Percentiles rank a stretch among this genome's conserved stretches.
Evolutionary conservation across 805 yeast genomes (phyloP).

Genomic region (Metschnikowia cerradonensis): DNA sequence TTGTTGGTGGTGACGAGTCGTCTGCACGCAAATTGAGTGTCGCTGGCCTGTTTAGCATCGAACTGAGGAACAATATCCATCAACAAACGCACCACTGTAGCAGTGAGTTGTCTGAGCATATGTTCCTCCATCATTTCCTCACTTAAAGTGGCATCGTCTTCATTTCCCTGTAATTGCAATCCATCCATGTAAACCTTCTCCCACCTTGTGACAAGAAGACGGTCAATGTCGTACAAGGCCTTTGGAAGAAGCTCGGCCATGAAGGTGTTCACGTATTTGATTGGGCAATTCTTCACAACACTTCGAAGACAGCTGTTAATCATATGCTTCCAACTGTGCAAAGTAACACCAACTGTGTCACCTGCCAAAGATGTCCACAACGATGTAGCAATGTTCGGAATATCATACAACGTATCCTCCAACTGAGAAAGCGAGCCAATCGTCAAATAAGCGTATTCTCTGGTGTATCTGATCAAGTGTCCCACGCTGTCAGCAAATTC

Average conservation of each 20-base stretch:
- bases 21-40: slow-evolving; percentile 64
- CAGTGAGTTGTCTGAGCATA: slow-evolving; percentile 85
- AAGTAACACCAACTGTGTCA: slow-evolving; percentile 77
- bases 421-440: slow-evolving; percentile 85
- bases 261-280: slow-evolving; percentile 58
- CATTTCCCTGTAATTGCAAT: slow-evolving; percentile 52
- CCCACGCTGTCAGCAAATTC: slow-evolving; percentile 99
- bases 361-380: slow-evolving; percentile 88
- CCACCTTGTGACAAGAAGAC: slow-evolving; percentile 76
- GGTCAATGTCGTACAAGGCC: slow-evolving; percentile 68
- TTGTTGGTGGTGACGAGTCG: slow-evolving; percentile 60
- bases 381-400: slow-evolving; percentile 72
- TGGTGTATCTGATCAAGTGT: slow-evolving; percentile 88
- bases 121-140: slow-evolving; percentile 99
- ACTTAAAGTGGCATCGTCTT: slow-evolving; percentile 78
- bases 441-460: slow-evolving; percentile 91
- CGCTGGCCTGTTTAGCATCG: slow-evolving; percentile 47
- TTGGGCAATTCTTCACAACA: slow-evolving; percentile 85
- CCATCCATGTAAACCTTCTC: slow-evolving; percentile 57
- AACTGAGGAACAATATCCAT: slow-evolving; percentile 86
- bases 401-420: slow-evolving; percentile 82
- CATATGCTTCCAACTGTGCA: slow-evolving; percentile 97
- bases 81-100: slow-evolving; percentile 80
- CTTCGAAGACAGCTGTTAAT: slow-evolving; percentile 84
- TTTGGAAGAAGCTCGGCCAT: slow-evolving; percentile 77